phyloP scores from a whole-genome alignment of 331 rosid species.

The Arachis monticola region DNA sequence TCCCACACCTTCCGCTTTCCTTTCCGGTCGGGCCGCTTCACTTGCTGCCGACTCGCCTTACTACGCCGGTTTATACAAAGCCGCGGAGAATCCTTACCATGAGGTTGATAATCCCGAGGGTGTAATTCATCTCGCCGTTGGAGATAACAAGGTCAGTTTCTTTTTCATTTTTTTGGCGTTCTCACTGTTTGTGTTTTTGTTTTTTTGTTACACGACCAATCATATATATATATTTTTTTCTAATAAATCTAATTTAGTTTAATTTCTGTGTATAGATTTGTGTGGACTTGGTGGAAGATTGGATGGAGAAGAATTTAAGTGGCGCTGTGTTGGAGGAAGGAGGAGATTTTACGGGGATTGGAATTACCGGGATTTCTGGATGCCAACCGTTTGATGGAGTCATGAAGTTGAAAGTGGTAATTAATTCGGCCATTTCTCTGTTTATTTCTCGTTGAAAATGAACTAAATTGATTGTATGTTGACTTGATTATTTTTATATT shows the following conservation, averaged over 20 bases:
- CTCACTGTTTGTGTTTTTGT: no score
- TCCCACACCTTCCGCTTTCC: slow-evolving; percentile 47
- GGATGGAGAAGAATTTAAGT: slow-evolving; percentile 54
- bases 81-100: slow-evolving; percentile 68
- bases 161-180: neutral
- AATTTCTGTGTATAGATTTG: slow-evolving; percentile 51
- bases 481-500: neutral
- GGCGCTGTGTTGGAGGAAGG: slow-evolving; percentile 40
- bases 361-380: slow-evolving; percentile 31
- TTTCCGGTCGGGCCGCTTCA: slow-evolving; percentile 63
- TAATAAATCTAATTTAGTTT: no score
- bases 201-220: no score
- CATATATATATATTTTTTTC: no score
- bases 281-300: slow-evolving; percentile 68
- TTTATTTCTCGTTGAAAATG: neutral
- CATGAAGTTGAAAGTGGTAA: slow-evolving; percentile 48
- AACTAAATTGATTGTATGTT: neutral
- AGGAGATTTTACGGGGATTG: slow-evolving; percentile 29
- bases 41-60: slow-evolving; percentile 48
- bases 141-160: slow-evolving; percentile 58
- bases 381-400: slow-evolving; percentile 44
- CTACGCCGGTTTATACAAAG: slow-evolving; percentile 54
- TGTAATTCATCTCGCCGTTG: slow-evolving; percentile 67
- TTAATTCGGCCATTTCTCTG: neutral
- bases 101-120: slow-evolving; percentile 69